Base-by-base conservation (phyloP, 1,139 yeast genomes). In the Debaryomycetaceae sp. region DNA sequence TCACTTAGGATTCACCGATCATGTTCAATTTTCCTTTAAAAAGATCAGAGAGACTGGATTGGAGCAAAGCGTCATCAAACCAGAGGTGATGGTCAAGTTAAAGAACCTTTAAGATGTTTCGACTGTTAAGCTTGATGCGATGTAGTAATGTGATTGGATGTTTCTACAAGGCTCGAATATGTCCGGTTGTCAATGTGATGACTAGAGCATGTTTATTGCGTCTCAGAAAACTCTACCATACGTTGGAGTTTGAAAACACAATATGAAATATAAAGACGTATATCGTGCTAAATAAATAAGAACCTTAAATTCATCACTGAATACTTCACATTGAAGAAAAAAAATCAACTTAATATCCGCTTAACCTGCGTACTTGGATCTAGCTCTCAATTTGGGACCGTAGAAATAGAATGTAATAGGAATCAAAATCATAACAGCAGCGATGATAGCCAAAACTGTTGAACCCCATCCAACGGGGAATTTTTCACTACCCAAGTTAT, bases 401-500 rank as follows among this genome's bases (percentile, higher is more conserved):
- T 72, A 68, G 48, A 69, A 54, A 59, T 76, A 74, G 48, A 78
- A 72, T 31, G 70, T 54, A 31, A 76, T 70, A 6, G 83, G 80
- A 43, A 80, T 73, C 6, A 60, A 49, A 37, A 77, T 65, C 75
- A 80, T 67, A 2, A 52, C 64, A 30, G 70, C 45, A 3, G 74
- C 54, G 38, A 79, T 58, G 44, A 72, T 70, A 0, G 74, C 83
- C 43, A 80, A 55, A 14, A 80, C 53, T 8, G 78, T 66, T 1
- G 78, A 66, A 1, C 84, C 85, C 80, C 80, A 78, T 0, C 72
- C 85, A 7, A 78, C 81, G 3, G 83, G 83, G 54, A 67, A 80
- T 40, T 67, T 71, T 1, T 66, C 52, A 7, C 72, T 70, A 2
- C 68, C 70, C 42, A 78, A 58, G 52, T 76, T 76, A 37, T 59